These are phyloP conservation scores for Penicillium ucsense DNA, from an alignment of 495 filamentous ascomycete genomes.

Conservation along the genomic window DNA sequence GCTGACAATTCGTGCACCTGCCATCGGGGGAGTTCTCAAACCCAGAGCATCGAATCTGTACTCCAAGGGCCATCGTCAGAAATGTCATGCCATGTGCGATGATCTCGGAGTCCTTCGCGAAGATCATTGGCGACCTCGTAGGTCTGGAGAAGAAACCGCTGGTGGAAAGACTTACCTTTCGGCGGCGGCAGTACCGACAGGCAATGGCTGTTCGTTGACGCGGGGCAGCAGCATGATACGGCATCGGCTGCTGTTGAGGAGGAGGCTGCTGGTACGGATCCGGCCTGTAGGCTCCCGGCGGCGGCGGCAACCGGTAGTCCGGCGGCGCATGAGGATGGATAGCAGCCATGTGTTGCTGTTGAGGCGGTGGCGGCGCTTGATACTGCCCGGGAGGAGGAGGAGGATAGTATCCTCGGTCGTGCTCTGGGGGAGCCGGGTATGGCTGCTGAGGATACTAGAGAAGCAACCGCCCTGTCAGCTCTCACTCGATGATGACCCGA, in stretches of 20 bases:
- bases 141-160: too few species aligned
- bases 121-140: too few species aligned
- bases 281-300: constrained; percentile 30
- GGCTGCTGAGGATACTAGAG: constrained; percentile 27
- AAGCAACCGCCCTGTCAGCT: too few species aligned
- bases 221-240: constrained; percentile 59
- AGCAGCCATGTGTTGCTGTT: constrained; percentile 24
- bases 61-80: neutral
- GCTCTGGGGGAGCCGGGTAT: constrained; percentile 20
- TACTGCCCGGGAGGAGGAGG: constrained; percentile 24
- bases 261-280: constrained; percentile 39
- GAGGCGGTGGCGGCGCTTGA: constrained; percentile 18
- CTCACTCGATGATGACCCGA: neutral
- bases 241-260: constrained; percentile 32
- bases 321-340: constrained; percentile 29
- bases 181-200: constrained; percentile 72
- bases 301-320: constrained; percentile 34
- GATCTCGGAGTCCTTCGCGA: neutral
- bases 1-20: constrained; percentile 67
- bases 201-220: constrained; percentile 76
- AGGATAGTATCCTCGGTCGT: constrained; percentile 33
- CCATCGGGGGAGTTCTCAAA: constrained; percentile 71
- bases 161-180: constrained; percentile 50
- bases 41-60: constrained; percentile 74
- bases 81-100: neutral